Conservation (phyloP, 176 grass and related monocot genomes). For the Pontederia paniculata region DNA sequence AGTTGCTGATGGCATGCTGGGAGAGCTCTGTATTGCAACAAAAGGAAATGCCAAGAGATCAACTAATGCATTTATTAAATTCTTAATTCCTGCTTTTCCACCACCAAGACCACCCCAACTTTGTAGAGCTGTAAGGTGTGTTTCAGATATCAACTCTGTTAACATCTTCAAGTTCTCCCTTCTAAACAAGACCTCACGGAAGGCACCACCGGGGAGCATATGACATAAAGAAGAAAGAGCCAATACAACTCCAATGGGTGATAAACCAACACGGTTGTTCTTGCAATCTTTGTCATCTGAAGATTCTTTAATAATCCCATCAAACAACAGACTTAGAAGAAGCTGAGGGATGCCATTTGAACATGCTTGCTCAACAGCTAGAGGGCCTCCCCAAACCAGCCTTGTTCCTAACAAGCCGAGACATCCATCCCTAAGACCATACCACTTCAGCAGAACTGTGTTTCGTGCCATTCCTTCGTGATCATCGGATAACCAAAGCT, state of each 20-base stretch:
- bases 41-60: constrained; percentile 95
- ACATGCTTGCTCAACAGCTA: constrained; percentile 83
- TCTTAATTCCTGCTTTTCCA: constrained; percentile 58
- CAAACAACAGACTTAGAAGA: constrained; percentile 55
- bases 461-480: constrained; percentile 59
- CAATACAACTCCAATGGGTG: constrained; percentile 58
- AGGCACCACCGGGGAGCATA: constrained; percentile 55
- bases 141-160: constrained; percentile 51
- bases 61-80: constrained; percentile 73
- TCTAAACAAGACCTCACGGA: constrained; percentile 77
- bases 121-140: constrained; percentile 48
- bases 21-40: constrained; percentile 85
- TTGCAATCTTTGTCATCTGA: constrained; percentile 34
- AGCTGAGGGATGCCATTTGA: constrained; percentile 75
- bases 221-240: constrained; percentile 68
- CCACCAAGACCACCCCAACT: constrained; percentile 75
- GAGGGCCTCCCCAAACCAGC: constrained; percentile 72
- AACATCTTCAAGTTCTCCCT: constrained; percentile 65
- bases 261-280: constrained; percentile 53
- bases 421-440: constrained; percentile 70
- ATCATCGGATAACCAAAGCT: constrained; percentile 76
- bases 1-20: constrained; percentile 56
- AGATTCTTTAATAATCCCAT: constrained; percentile 35
- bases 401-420: constrained; percentile 64
- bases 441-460: constrained; percentile 49